Evolutionary conservation across 805 yeast species (phyloP).

Genomic region (Sugiyamaella qingdaonensis): DNA sequence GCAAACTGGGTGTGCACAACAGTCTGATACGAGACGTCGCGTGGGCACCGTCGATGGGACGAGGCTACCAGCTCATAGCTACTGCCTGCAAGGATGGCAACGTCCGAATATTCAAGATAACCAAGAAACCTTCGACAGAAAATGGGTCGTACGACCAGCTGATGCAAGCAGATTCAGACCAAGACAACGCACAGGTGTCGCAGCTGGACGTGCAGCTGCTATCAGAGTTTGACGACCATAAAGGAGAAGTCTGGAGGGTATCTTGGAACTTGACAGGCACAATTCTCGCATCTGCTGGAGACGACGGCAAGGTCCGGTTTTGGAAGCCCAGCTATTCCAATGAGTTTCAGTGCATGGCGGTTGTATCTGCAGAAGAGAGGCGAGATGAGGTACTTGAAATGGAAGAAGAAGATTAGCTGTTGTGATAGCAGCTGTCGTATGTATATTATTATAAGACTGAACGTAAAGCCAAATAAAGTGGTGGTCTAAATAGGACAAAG

Average conservation of each 20-base stretch:
- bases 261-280: slow-evolving; percentile 86
- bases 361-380: slow-evolving; percentile 54
- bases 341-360: slow-evolving; percentile 89
- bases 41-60: slow-evolving; percentile 97
- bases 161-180: slow-evolving; percentile 15
- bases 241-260: slow-evolving; percentile 93
- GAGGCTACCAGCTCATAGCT: slow-evolving; percentile 82
- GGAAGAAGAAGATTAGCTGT: not conserved
- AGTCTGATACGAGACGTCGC: slow-evolving; percentile 84
- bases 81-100: slow-evolving; percentile 95
- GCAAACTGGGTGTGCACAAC: slow-evolving; percentile 74
- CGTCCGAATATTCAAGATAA: slow-evolving; percentile 77
- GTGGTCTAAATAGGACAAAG: no score
- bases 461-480: not conserved
- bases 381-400: slow-evolving; percentile 1
- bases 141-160: slow-evolving; percentile 16
- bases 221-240: slow-evolving; percentile 70
- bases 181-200: slow-evolving; percentile 16
- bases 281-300: slow-evolving; percentile 87
- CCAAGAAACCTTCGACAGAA: slow-evolving; percentile 34
- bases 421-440: not conserved
- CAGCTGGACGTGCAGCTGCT: slow-evolving; percentile 50
- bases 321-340: slow-evolving; percentile 88
- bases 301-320: slow-evolving; percentile 84
- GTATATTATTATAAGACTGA: not conserved